Evolutionary conservation across 768 basidiomycete genomes (phyloP), one percentile per base, ranked within the genome.

Genomic region (Lepiota subincarnata): DNA sequence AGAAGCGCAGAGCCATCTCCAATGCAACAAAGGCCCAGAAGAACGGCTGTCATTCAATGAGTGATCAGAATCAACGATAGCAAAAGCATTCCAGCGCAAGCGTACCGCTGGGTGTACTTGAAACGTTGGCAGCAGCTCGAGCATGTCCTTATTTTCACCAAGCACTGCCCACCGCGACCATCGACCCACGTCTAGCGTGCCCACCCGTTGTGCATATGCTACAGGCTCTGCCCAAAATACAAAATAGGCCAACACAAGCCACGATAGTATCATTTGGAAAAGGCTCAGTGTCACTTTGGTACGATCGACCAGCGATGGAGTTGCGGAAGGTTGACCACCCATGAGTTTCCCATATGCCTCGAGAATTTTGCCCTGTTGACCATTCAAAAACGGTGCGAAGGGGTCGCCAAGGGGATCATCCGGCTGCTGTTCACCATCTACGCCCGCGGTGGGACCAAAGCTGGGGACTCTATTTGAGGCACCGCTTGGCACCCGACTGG

Each of bases 11-110:
- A 16, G 76, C 75, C 19, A 91, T 73, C 59, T 91, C 80, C 3
- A 92, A 64, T 0, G 89, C 86, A 36, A 81, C 79, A 55, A 92
- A 91, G 6, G 80, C 84, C 87, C 87, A 90, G 65, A 92, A 88
- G 71, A 92, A 88, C 0, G 87, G 83, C 89, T 91, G 57, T 14
- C 43, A 16, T 26, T 55, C 38, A 50, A n/a, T 28, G 36, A 43
- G 50, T 28, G 37, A 50, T 48, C 52, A 40, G n/a, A n/a, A 35
- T 19, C 53, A 3, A 14, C 45, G 6, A 14, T 22, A 43, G 5
- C 24, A 24, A 24, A 2, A 24, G 5, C n/a, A 24, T 5, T 36
- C 22, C 6, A 35, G 37, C 34, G 16, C 50, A 31, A 8, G 73
- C 84, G 57, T 60, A 88, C 87, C 68, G 85, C 74, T 40, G 76